Evolutionary conservation across 305 asterid species (phyloP), one percentile per base, ranked within the genome.

Genomic region (Fraxinus ornus): DNA sequence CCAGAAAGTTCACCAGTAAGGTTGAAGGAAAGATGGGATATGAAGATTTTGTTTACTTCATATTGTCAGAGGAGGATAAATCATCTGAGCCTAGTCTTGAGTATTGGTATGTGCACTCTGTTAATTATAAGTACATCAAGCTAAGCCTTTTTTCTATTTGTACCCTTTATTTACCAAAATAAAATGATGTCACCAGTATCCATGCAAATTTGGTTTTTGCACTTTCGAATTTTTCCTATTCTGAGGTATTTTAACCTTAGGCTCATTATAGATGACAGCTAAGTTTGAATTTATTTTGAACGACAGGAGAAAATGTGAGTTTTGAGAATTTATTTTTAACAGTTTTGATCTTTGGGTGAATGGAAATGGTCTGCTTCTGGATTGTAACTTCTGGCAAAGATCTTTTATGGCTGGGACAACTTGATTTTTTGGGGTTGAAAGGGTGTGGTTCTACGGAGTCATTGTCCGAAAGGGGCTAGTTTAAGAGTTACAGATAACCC

Each of bases 21-120:
- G 95, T 93, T 89, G 98, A 95, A 88, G 99, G 99, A 82, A 95
- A 94, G 91, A 95, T 95, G 99, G 99, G 97, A 76, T 95, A 95
- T 90, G 99, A 95, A 92, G 99, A 95, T 88, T 95, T 95, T 26
- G 97, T 93, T 81, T 93, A 95, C 87, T 95, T 95, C 90, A 95
- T 95, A 84, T 89, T 95, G 89, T 92, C 99, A n/a, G 99, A 95
- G 93, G 99, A 95, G 90, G 98, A 94, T 89, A 95, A 95, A 87
- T 88, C 99, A 78, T 95, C 98, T 21, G 98, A 93, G 86, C 99
- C 97, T 82, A 90, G 98, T 87, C 98, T 95, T 84, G 99, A 94
- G 80, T 95, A 92, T 84, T 95, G 99, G 99, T 95, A 88, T 74
- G 91, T 86, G 47, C 66, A 39, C 77, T 70, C 37, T 13, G 10